phyloP scores from a whole-genome alignment of 305 asterid genomes.

The Fraxinus sp. region DNA sequence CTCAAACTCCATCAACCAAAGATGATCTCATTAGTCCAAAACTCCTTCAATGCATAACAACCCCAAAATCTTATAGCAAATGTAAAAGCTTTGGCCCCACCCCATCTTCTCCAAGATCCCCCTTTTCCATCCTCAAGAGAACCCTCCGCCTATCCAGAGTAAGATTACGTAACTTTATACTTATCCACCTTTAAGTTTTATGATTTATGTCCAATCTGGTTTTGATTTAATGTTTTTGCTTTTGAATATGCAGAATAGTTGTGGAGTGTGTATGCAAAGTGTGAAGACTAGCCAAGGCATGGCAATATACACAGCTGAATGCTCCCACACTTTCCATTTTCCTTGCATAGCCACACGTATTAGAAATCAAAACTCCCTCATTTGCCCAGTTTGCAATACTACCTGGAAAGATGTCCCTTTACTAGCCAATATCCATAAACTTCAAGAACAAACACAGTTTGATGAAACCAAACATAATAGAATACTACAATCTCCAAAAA shows the following conservation, averaged over 20 bases:
- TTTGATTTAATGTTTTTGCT: background rate
- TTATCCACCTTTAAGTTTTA: background rate
- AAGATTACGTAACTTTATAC: slow-evolving; percentile 13
- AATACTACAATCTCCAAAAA: slow-evolving; percentile 21
- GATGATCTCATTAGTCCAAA: slow-evolving; percentile 39
- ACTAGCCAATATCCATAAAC: slow-evolving; percentile 47
- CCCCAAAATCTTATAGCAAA: slow-evolving; percentile 33
- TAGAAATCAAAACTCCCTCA: slow-evolving; percentile 43
- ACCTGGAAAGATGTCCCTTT: slow-evolving; percentile 82
- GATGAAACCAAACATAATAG: slow-evolving; percentile 12
- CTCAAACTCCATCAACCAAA: background rate
- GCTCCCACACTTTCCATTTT: slow-evolving; percentile 80
- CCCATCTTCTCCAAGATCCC: slow-evolving; percentile 93
- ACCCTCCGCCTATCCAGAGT: slow-evolving; percentile 73
- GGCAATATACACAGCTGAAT: slow-evolving; percentile 92
- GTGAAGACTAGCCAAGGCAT: slow-evolving; percentile 70
- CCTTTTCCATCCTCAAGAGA: slow-evolving; percentile 76
- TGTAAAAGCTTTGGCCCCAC: slow-evolving; percentile 35
- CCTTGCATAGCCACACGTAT: slow-evolving; percentile 75
- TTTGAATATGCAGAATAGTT: slow-evolving; percentile 52
- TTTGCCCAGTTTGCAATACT: slow-evolving; percentile 75
- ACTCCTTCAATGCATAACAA: slow-evolving; percentile 48
- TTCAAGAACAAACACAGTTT: slow-evolving; percentile 17
- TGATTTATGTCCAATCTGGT: background rate
- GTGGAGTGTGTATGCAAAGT: slow-evolving; percentile 83